Base-by-base conservation (phyloP, 768 basidiomycete genomes). In the Hericium coralloides region DNA sequence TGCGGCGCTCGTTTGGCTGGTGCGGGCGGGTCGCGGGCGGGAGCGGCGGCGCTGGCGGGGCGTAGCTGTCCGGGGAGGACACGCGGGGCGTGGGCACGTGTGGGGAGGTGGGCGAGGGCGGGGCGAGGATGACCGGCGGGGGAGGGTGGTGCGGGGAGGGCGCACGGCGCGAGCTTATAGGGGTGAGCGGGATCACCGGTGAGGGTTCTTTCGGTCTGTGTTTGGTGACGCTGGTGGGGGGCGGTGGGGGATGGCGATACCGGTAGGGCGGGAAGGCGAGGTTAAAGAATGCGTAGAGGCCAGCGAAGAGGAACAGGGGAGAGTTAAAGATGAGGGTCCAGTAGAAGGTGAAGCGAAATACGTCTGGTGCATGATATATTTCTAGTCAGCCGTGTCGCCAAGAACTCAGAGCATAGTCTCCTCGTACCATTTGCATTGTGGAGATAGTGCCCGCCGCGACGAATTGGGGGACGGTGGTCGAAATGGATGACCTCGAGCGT, bases 271-370 rank as follows among this genome's bases (percentile, higher is more conserved):
- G 60, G 49, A 54, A 63, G 4, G 60, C 25, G 45, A 63, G 58
- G 25, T 63, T 63, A 39, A 63, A 58, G 58, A 49, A 53, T n/a
- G 62, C 62, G 50, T 58, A 49, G 38, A 43, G 48, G 20, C 60
- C 60, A 15, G 53, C 48, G 55, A 56, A 20, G 17, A 63, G 23
- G 53, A 58, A 61, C 38, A 63, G 56, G 22, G 61, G 55, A 8
- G 60, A 55, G 37, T 60, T 37, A 52, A 63, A 63, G 38, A 63
- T 55, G 38, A 63, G 45, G 14, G 55, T 58, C 62, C 62, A 63
- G 38, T 52, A 63, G 37, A 63, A 63, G 7, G 60, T 63, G 55
- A 58, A 63, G 38, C 57, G 59, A 52, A 63, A 60, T n/a, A 58
- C 62, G 17, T 63, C 62, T 63, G 47, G 18, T 54, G 25, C 15